Conservation (phyloP, 1,139 yeast species). For the Geotrichum fermentans region DNA sequence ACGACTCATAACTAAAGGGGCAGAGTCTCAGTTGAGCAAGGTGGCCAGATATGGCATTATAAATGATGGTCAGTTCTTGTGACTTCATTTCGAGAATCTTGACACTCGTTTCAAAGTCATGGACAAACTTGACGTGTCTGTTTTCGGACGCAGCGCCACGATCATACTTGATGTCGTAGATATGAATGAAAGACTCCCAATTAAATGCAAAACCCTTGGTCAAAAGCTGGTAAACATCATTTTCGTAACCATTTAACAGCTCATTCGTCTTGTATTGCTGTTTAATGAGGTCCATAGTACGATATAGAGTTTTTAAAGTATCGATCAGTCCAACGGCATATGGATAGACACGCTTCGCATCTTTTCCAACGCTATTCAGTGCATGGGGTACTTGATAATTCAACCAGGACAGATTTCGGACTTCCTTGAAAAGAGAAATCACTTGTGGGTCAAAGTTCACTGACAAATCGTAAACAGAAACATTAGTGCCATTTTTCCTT, state of each 20-base stretch:
- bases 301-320: constrained; percentile 39
- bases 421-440: constrained; percentile 49
- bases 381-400: constrained; percentile 59
- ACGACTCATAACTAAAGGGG: constrained; percentile 28
- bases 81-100: constrained; percentile 39
- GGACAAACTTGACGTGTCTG: constrained; percentile 41
- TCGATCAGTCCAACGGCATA: constrained; percentile 55
- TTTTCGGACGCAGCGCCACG: constrained; percentile 38
- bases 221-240: constrained; percentile 36
- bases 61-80: constrained; percentile 29
- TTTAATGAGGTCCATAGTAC: constrained; percentile 29
- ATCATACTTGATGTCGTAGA: constrained; percentile 41
- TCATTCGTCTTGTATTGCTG: constrained; percentile 42
- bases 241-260: constrained; percentile 43
- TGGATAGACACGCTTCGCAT: constrained; percentile 51
- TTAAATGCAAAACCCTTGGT: constrained; percentile 38
- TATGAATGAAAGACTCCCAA: constrained; percentile 57
- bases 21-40: constrained; percentile 36
- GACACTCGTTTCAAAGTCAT: constrained; percentile 42
- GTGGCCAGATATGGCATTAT: constrained; percentile 25
- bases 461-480: constrained; percentile 26
- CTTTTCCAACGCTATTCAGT: constrained; percentile 43
- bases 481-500: constrained; percentile 21
- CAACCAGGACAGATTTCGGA: constrained; percentile 48
- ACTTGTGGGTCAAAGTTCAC: constrained; percentile 51